phyloP scores from a whole-genome alignment of 306 rosid species.

The Calophaca sinica region DNA sequence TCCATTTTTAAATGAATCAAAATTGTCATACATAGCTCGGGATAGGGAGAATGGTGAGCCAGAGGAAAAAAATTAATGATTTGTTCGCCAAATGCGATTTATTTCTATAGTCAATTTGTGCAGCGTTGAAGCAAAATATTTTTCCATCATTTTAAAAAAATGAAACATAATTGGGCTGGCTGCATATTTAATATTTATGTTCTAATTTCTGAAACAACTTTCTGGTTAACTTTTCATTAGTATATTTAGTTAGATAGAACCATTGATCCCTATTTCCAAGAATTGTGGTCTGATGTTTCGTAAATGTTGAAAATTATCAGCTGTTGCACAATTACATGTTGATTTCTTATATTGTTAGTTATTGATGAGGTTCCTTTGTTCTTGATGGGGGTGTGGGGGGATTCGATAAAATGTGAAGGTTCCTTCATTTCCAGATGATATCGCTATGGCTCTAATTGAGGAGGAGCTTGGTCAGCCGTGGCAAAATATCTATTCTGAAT shows the following conservation, averaged over 20 bases:
- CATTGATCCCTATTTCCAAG: not conserved
- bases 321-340: conserved; percentile 14
- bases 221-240: not conserved
- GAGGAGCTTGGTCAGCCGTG: conserved; percentile 99
- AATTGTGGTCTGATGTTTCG: conserved; percentile 26
- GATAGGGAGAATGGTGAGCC: conserved; percentile 13
- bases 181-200: conserved; percentile 13
- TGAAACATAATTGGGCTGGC: conserved; percentile 14
- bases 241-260: conserved; percentile 27
- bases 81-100: conserved; percentile 36
- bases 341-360: conserved; percentile 32
- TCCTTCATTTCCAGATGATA: conserved; percentile 96
- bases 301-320: conserved; percentile 25
- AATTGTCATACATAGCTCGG: not conserved
- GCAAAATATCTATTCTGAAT: conserved; percentile 87
- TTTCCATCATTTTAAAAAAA: conserved; percentile 27
- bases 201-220: conserved; percentile 44
- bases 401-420: conserved; percentile 66
- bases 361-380: conserved; percentile 50
- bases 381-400: conserved; percentile 48
- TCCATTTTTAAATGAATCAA: conserved; percentile 36
- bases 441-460: conserved; percentile 95
- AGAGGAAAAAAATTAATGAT: conserved; percentile 14
- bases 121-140: conserved; percentile 7
- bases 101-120: conserved; percentile 28